Evolutionary conservation across 2,329 filamentous ascomycete species (phyloP), one percentile per base, ranked within the genome.

Genomic region (Polychaeton citri): DNA sequence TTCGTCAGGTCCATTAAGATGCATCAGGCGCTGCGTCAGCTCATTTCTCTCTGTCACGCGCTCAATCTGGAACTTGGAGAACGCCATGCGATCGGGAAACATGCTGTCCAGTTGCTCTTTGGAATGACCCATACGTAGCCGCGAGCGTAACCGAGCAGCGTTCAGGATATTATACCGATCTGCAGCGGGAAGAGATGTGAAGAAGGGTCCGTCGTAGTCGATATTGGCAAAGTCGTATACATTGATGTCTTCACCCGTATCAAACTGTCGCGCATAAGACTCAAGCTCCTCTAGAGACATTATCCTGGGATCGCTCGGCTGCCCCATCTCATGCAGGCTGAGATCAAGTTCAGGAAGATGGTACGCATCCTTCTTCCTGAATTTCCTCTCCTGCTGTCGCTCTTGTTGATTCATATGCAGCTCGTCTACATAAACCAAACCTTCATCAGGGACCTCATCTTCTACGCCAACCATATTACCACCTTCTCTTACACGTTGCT

Each of bases 121-220:
- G 38, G 84, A 93, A 49, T 94, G 74, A 0, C 90, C 90, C 88
- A 98, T 94, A 54, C 90, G 76, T 51, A 98, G 66, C 36, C 90
- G 72, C 57, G 85, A 94, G 38, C 90, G 71, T 42, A 98, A 56
- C 42, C 90, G 72, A 2, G 92, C 90, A 1, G 92, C 90, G 54
- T 98, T 98, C 16, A 98, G 63, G 36, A 98, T 98, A 50, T 96
- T 96, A 65, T 98, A 98, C 33, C 88, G 76, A 63, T 98, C 90
- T 2, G 80, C 79, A 1, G 86, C 71, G 0, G 92, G 90, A 38
- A 98, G 61, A 54, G 85, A 94, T 55, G 81, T 75, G 63, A 98
- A 98, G 60, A 98, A 98, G 9, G 88, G 77, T 46, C 87, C 84
- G 46, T 96, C 82, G 51, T 96, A 98, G 54, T 98, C 90, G 49